These are phyloP conservation scores for Cyberlindnera maritima DNA, from an alignment of 805 yeast species.

Conservation along the genomic window DNA sequence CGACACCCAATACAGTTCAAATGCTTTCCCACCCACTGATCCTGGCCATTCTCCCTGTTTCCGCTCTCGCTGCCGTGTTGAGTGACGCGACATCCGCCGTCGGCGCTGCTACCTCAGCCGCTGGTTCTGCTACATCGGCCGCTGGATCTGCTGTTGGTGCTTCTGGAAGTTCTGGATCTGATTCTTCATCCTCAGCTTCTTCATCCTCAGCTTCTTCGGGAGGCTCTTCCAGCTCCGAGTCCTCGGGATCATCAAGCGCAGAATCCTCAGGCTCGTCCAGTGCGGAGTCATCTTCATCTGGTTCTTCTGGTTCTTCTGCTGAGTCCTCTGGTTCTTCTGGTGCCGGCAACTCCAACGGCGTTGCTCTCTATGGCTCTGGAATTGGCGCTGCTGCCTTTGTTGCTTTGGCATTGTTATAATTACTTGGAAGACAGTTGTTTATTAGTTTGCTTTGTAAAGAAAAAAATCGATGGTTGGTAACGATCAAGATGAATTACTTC, in stretches of 20 bases:
- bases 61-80: background rate
- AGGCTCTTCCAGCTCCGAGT: background rate
- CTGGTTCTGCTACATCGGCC: background rate
- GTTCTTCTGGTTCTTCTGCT: background rate
- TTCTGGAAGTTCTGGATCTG: background rate
- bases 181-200: background rate
- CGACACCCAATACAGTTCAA: background rate
- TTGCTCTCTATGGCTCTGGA: background rate
- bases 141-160: background rate
- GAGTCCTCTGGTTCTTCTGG: too few relatives aligned
- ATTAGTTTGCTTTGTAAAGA: too few relatives aligned
- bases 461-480: too few relatives aligned
- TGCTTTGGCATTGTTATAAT: background rate
- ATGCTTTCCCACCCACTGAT: background rate
- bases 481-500: too few relatives aligned
- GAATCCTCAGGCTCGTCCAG: background rate
- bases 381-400: background rate
- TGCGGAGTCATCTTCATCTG: background rate
- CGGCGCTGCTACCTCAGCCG: background rate
- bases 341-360: background rate
- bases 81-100: background rate
- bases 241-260: too few relatives aligned
- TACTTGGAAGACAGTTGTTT: background rate
- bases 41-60: background rate
- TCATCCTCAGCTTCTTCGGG: background rate